These are phyloP conservation scores for Fusarium clavum DNA, from an alignment of 2,329 filamentous ascomycete species.

Conservation along the genomic window DNA sequence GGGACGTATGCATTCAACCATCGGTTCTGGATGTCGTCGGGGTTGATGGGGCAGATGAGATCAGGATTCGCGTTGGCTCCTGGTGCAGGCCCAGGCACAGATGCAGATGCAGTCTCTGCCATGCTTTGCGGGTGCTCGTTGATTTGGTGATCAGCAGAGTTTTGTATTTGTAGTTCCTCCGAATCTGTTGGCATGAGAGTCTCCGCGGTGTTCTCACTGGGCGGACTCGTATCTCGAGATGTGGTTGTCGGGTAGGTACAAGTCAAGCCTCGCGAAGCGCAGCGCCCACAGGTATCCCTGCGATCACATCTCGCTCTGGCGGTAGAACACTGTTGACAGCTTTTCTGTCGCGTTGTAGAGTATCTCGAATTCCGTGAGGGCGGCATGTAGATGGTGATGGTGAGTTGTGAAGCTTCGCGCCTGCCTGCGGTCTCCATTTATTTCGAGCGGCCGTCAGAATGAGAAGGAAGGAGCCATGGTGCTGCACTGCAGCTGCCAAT, in stretches of 20 bases:
- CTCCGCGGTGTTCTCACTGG: background rate
- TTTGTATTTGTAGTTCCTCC: background rate
- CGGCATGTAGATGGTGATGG: background rate
- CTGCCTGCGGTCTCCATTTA: background rate
- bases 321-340: constrained; percentile 52
- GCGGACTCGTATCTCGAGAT: background rate
- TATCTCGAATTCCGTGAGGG: constrained; percentile 43
- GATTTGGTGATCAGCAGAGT: background rate
- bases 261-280: constrained; percentile 44
- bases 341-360: constrained; percentile 54
- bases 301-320: constrained; percentile 58
- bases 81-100: fast-evolving
- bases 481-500: background rate
- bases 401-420: background rate
- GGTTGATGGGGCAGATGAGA: constrained; percentile 60
- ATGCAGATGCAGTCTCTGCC: background rate
- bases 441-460: background rate
- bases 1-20: constrained; percentile 63
- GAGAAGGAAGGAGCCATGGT: background rate
- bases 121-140: background rate
- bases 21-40: constrained; percentile 59
- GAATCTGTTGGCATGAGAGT: background rate
- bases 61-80: background rate
- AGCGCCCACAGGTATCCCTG: constrained; percentile 50
- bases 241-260: constrained; percentile 46